A percentile compares a stretch with the other conserved stretches of the same genome.
Conservation (phyloP, 2,329 filamentous ascomycete genomes). For the Capronia epimyces region DNA sequence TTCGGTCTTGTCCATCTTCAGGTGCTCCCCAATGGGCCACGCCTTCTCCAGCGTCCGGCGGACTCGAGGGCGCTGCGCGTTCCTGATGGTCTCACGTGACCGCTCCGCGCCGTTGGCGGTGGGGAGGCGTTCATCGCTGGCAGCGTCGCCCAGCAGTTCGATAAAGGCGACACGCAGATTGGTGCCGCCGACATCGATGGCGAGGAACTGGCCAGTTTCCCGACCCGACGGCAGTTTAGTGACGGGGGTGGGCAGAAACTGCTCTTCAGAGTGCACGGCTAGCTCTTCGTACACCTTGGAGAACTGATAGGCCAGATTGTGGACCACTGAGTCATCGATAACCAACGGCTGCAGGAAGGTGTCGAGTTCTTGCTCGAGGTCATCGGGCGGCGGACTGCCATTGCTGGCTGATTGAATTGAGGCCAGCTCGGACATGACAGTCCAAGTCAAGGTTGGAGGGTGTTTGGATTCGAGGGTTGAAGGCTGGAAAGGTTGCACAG, state of each 20-base stretch:
- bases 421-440: slow-evolving; percentile 27
- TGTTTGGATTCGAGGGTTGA: neutral
- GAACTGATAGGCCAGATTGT: slow-evolving; percentile 43
- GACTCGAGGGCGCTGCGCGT: slow-evolving; percentile 48
- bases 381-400: slow-evolving; percentile 26
- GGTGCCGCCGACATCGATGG: slow-evolving; percentile 54
- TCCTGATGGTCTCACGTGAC: slow-evolving; percentile 42
- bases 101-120: slow-evolving; percentile 31
- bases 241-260: slow-evolving; percentile 46
- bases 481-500: slow-evolving; percentile 3
- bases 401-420: slow-evolving; percentile 25
- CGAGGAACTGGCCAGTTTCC: slow-evolving; percentile 51
- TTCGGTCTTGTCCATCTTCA: slow-evolving; percentile 69
- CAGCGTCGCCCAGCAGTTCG: slow-evolving; percentile 44
- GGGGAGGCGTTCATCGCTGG: slow-evolving; percentile 29
- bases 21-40: slow-evolving; percentile 67
- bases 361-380: slow-evolving; percentile 36
- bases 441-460: neutral
- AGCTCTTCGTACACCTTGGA: slow-evolving; percentile 42
- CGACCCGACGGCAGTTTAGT: slow-evolving; percentile 46
- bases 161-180: slow-evolving; percentile 54
- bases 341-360: slow-evolving; percentile 39
- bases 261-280: slow-evolving; percentile 42
- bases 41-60: slow-evolving; percentile 60
- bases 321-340: slow-evolving; percentile 41